Evolutionary conservation across 352 stramenopile genomes (phyloP).

Genomic region (Globisporangium cederbergense): DNA sequence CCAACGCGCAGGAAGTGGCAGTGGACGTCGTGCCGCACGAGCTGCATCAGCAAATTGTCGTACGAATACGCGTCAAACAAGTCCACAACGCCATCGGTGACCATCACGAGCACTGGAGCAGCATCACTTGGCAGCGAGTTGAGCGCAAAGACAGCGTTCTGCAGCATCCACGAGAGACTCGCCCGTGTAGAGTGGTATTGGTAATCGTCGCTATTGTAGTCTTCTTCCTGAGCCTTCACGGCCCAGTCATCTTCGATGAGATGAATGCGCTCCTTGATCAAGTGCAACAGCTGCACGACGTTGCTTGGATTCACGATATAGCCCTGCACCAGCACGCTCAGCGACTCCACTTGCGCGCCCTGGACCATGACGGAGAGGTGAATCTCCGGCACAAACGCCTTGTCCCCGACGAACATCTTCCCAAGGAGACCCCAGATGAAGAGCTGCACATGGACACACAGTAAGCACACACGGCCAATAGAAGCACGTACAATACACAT

Average conservation of each 20-base stretch:
- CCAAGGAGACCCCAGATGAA: constrained; percentile 69
- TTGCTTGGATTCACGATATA: constrained; percentile 71
- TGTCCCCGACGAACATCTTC: constrained; percentile 49
- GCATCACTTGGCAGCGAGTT: constrained; percentile 79
- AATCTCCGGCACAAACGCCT: constrained; percentile 58
- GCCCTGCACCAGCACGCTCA: constrained; percentile 80
- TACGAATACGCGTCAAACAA: constrained; percentile 74
- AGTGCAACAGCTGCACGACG: constrained; percentile 45
- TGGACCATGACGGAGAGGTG: constrained; percentile 83
- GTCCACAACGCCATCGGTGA: constrained; percentile 86
- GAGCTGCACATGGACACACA: constrained; percentile 32
- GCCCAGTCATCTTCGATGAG: constrained; percentile 86
- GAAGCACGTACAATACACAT: no score
- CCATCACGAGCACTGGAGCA: constrained; percentile 76
- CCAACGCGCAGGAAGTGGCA: constrained; percentile 82
- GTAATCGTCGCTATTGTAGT: constrained; percentile 13
- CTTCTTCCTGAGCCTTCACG: constrained; percentile 28
- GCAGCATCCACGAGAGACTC: constrained; percentile 74
- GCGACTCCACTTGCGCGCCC: constrained; percentile 66
- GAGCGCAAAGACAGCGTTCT: constrained; percentile 84
- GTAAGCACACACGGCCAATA: background rate
- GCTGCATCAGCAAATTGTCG: constrained; percentile 85
- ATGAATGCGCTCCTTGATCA: constrained; percentile 72
- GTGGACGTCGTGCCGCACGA: constrained; percentile 85
- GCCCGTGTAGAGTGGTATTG: constrained; percentile 28